A percentile compares a stretch with the other conserved stretches of the same genome.
phyloP scores from a whole-genome alignment of 2,329 filamentous ascomycete species.

The Helotiales sp. region DNA sequence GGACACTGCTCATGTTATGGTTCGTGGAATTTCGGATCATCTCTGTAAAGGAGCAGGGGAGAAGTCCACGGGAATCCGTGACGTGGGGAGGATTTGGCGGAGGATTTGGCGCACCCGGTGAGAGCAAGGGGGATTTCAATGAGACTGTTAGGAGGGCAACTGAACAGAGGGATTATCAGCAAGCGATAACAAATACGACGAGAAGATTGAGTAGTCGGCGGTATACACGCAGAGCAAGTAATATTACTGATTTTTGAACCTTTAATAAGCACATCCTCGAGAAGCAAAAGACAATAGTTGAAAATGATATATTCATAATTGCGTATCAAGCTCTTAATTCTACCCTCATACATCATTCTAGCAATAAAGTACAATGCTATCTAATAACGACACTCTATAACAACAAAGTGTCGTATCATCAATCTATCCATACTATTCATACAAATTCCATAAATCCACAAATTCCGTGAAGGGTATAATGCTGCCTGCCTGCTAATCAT shows the following conservation, averaged over 20 bases:
- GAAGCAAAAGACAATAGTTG: no score
- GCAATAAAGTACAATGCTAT: no score
- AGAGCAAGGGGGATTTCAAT: neutral
- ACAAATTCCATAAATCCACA: no score
- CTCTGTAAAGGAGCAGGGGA: neutral
- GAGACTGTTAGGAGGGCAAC: neutral
- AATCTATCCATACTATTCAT: no score
- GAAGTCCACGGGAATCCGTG: neutral
- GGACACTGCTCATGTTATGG: neutral
- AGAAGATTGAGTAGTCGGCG: neutral
- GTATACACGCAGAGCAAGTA: neutral
- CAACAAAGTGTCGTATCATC: no score
- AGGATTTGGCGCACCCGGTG: neutral
- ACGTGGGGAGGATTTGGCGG: neutral
- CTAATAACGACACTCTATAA: no score
- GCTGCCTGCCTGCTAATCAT: slow-evolving; percentile 5
- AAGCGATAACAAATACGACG: neutral
- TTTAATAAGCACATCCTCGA: no score
- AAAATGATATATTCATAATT: no score
- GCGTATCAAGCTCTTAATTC: no score
- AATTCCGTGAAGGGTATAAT: slow-evolving; percentile 16
- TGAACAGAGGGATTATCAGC: neutral
- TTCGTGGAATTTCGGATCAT: neutral
- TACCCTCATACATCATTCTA: no score
- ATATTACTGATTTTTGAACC: neutral